Evolutionary conservation across 2,329 filamentous ascomycete genomes (phyloP).

Genomic region (Leptodontidium sp.): DNA sequence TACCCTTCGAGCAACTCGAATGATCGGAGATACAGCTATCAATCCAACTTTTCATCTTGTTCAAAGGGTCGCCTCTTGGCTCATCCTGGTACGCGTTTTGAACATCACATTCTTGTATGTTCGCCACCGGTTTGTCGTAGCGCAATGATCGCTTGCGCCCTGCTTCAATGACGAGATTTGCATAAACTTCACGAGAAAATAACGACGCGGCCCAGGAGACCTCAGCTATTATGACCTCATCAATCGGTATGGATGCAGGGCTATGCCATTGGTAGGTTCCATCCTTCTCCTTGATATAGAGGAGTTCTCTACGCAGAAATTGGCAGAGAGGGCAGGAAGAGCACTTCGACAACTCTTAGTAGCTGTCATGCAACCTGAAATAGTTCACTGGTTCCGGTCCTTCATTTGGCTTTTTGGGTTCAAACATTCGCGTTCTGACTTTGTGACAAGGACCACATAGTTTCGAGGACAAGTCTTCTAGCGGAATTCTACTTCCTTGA

Average conservation of each 20-base stretch:
- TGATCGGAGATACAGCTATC: neutral
- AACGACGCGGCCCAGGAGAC: neutral
- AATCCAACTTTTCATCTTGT: neutral
- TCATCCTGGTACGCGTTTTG: neutral
- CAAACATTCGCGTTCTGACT: constrained; percentile 4
- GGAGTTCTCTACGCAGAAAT: neutral
- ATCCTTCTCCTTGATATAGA: constrained; percentile 3
- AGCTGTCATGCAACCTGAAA: neutral
- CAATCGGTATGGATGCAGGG: neutral
- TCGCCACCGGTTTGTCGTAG: neutral
- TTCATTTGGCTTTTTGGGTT: neutral
- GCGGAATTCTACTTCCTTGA: neutral
- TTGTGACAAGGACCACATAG: constrained; percentile 7
- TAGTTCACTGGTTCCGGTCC: neutral
- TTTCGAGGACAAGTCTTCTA: neutral
- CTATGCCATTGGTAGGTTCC: neutral
- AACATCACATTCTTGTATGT: neutral
- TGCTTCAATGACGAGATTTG: neutral
- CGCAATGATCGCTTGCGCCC: neutral
- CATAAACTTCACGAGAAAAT: too few species aligned
- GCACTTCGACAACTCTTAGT: neutral
- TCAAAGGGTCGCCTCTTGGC: neutral
- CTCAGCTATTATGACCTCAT: neutral
- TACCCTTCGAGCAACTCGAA: neutral
- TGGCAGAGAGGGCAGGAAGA: neutral